Evolutionary conservation across 176 grass and related monocot genomes (phyloP).

Genomic region (Eleusine coracana): DNA sequence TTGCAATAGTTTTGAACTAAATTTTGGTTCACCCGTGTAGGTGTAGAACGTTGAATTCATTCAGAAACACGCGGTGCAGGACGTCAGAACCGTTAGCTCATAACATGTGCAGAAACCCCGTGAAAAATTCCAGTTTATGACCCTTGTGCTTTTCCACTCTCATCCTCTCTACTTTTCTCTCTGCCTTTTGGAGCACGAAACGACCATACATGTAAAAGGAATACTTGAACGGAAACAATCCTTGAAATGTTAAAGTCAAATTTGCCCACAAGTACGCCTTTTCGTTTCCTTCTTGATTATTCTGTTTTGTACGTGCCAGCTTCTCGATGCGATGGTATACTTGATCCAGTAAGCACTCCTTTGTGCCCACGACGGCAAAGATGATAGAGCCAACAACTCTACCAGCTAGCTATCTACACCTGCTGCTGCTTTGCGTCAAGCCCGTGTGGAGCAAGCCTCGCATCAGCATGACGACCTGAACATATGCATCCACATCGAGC

Average conservation of each 20-base stretch:
- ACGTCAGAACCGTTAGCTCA: not conserved
- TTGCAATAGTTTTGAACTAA: not conserved
- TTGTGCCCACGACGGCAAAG: not conserved
- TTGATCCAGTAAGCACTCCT: not conserved
- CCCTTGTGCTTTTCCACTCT: not conserved
- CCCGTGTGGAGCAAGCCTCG: not conserved
- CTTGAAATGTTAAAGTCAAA: constrained; percentile 11
- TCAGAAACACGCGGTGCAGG: not conserved
- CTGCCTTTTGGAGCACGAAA: constrained; percentile 16
- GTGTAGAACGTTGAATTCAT: not conserved
- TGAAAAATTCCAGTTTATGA: constrained; percentile 7
- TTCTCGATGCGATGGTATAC: constrained; percentile 24
- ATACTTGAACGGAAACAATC: not conserved
- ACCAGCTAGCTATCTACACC: too few species aligned
- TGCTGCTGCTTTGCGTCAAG: not conserved
- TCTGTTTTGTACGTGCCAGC: not conserved
- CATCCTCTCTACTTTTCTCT: not conserved
- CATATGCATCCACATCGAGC: constrained; percentile 34
- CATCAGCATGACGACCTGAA: constrained; percentile 12
- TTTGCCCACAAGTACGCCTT: not conserved
- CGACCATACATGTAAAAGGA: not conserved
- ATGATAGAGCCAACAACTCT: not conserved
- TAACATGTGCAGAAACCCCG: not conserved
- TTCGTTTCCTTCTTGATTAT: not conserved
- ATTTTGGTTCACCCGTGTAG: not conserved